Conservation (phyloP, 805 yeast species). For the Zygoascus biomembranicola region DNA sequence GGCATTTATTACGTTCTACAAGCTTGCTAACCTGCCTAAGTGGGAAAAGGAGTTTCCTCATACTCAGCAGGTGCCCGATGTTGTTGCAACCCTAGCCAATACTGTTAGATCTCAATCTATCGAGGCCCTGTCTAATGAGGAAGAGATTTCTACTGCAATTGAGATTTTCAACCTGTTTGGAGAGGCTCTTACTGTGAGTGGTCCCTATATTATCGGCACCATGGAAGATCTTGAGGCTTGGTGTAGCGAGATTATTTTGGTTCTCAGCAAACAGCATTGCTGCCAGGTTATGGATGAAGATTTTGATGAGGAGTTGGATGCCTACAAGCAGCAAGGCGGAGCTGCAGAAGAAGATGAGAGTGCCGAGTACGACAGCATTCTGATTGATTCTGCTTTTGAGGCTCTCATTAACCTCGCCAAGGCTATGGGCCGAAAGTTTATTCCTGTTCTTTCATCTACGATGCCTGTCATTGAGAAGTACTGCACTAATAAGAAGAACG, state of each 20-base stretch:
- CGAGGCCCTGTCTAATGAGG: constrained; percentile 63
- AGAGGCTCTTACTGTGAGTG: constrained; percentile 60
- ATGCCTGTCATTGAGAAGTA: constrained; percentile 53
- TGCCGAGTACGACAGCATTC: constrained; percentile 50
- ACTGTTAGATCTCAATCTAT: constrained; percentile 62
- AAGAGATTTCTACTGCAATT: constrained; percentile 74
- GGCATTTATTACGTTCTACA: constrained; percentile 59
- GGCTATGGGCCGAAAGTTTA: constrained; percentile 74
- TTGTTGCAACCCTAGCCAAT: constrained; percentile 53
- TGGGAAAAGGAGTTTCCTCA: constrained; percentile 31
- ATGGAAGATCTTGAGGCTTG: constrained; percentile 53
- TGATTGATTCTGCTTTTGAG: constrained; percentile 80
- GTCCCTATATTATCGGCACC: constrained; percentile 56
- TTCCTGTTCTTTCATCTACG: constrained; percentile 62
- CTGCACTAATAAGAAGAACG: constrained; percentile 51
- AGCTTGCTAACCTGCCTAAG: constrained; percentile 13
- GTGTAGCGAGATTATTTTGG: constrained; percentile 60
- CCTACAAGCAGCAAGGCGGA: constrained; percentile 34
- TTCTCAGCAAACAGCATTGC: constrained; percentile 75
- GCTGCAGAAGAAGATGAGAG: constrained; percentile 42
- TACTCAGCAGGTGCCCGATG: constrained; percentile 23
- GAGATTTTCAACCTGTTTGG: constrained; percentile 66
- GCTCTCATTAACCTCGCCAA: constrained; percentile 68
- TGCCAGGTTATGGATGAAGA: constrained; percentile 77
- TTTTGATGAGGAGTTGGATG: constrained; percentile 38